Conservation (phyloP, 495 filamentous ascomycete species). For the Tuber brumale region DNA sequence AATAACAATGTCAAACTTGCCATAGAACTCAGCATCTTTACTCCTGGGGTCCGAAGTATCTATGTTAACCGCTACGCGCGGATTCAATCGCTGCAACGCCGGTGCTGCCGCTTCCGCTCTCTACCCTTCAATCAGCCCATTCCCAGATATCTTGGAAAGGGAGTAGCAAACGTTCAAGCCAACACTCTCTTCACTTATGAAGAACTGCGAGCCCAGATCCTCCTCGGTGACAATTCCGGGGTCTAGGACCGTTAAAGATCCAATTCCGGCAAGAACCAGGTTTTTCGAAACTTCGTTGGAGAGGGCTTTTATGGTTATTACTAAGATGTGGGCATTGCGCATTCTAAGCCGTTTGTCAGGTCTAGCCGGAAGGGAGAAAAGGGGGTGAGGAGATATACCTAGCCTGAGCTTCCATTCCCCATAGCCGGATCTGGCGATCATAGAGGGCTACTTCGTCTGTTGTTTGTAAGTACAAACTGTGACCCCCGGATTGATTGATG, state of each 20-base stretch:
- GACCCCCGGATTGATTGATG: neutral
- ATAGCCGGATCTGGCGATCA: constrained; percentile 95
- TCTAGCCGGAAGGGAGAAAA: neutral
- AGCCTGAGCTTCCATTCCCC: constrained; percentile 91
- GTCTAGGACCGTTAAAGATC: constrained; percentile 84
- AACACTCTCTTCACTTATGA: constrained; percentile 61
- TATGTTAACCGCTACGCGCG: constrained; percentile 69
- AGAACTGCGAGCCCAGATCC: constrained; percentile 85
- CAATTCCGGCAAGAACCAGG: constrained; percentile 89
- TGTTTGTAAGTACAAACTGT: neutral
- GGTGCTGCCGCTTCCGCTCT: constrained; percentile 77
- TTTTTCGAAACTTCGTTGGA: constrained; percentile 96
- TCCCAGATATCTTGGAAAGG: constrained; percentile 39
- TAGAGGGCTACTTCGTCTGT: constrained; percentile 95
- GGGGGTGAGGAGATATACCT: constrained; percentile 47
- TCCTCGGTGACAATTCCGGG: constrained; percentile 67
- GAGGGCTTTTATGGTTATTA: constrained; percentile 82
- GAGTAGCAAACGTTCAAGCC: constrained; percentile 63
- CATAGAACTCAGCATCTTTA: constrained; percentile 65
- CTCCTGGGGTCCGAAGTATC: constrained; percentile 58
- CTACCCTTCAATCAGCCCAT: constrained; percentile 11
- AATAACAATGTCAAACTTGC: constrained; percentile 75
- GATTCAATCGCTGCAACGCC: constrained; percentile 77
- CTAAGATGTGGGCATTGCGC: constrained; percentile 81
- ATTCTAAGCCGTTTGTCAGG: constrained; percentile 51